phyloP scores from a whole-genome alignment of 306 rosid genomes.

The Sicyos edulis region DNA sequence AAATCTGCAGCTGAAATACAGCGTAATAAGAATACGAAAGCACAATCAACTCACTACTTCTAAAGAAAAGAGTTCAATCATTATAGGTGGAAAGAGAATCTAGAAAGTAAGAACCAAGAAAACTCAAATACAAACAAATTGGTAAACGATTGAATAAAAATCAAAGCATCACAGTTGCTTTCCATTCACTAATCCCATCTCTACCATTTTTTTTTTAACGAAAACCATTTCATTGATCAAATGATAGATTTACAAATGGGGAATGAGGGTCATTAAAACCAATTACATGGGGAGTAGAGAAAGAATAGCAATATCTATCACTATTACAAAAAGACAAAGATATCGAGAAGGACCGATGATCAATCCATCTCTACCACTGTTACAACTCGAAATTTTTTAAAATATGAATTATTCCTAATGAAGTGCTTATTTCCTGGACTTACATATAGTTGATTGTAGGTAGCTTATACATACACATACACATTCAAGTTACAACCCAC shows the following conservation, averaged over 20 bases:
- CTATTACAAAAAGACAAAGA: too few relatives aligned
- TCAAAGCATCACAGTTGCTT: neutral
- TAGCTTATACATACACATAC: neutral
- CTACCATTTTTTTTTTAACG: too few relatives aligned
- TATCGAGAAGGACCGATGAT: too few relatives aligned
- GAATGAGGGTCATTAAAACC: too few relatives aligned
- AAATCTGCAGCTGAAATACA: constrained; percentile 10
- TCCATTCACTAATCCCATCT: neutral
- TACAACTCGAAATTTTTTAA: neutral
- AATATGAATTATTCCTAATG: neutral
- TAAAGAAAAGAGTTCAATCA: neutral
- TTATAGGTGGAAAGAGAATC: neutral
- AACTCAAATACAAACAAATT: neutral
- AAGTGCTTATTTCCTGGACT: neutral
- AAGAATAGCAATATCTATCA: too few relatives aligned
- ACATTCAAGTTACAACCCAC: too few relatives aligned
- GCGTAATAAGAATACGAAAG: constrained; percentile 8
- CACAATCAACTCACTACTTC: neutral
- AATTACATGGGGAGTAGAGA: too few relatives aligned
- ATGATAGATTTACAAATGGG: too few relatives aligned
- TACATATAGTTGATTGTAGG: neutral
- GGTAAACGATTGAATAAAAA: neutral
- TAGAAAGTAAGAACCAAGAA: neutral
- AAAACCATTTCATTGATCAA: too few relatives aligned
- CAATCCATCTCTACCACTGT: neutral